These are phyloP conservation scores for Russula emetica DNA, from an alignment of 768 basidiomycete species.

Conservation along the genomic window DNA sequence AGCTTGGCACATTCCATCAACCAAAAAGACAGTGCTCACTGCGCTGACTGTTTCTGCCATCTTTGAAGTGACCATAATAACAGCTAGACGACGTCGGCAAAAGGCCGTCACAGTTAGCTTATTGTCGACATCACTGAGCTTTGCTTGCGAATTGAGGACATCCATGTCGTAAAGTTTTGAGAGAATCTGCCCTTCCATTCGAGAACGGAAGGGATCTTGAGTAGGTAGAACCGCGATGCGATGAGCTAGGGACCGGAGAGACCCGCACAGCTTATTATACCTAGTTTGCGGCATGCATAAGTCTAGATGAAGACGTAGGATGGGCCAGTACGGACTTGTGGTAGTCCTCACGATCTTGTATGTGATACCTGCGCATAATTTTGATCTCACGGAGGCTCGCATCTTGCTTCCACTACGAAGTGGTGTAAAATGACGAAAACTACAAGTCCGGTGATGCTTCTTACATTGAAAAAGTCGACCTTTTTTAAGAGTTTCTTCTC, in stretches of 20 bases:
- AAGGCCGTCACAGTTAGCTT: slow-evolving; percentile 95
- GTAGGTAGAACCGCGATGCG: slow-evolving; percentile 81
- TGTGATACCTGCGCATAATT: slow-evolving; percentile 92
- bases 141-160: slow-evolving; percentile 78
- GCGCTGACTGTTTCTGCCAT: slow-evolving; percentile 96
- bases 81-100: slow-evolving; percentile 86
- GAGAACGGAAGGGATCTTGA: slow-evolving; percentile 80
- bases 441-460: background rate
- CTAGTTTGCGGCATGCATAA: slow-evolving; percentile 34
- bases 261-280: slow-evolving; percentile 94
- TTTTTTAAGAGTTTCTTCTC: slow-evolving; percentile 93
- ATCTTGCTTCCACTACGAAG: slow-evolving; percentile 90
- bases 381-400: slow-evolving; percentile 84
- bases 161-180: slow-evolving; percentile 98
- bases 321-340: slow-evolving; percentile 57
- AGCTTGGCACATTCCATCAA: slow-evolving; percentile 9
- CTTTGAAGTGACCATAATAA: slow-evolving; percentile 86
- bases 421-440: background rate
- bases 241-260: slow-evolving; percentile 80
- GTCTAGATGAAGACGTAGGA: slow-evolving; percentile 1
- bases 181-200: slow-evolving; percentile 82
- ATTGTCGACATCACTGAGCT: slow-evolving; percentile 89
- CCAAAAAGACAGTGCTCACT: slow-evolving; percentile 39
- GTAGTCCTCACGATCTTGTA: slow-evolving; percentile 92
- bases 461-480: slow-evolving; percentile 92